phyloP scores from a whole-genome alignment of 441 rosid genomes.

The Aleurites moluccanus region DNA sequence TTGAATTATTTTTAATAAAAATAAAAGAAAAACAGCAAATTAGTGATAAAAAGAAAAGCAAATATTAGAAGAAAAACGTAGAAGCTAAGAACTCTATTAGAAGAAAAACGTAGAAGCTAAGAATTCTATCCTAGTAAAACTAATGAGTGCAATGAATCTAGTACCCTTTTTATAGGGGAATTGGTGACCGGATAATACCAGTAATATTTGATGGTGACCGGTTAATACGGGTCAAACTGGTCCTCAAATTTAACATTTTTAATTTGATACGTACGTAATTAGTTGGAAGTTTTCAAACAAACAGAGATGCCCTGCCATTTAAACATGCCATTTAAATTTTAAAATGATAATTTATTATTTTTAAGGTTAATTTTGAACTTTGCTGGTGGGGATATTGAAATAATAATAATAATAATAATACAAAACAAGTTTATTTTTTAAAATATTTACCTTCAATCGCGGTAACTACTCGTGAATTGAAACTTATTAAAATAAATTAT shows the following conservation, averaged over 20 bases:
- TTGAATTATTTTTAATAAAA: too few species aligned
- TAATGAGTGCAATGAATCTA: not conserved
- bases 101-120: slow-evolving; percentile 1
- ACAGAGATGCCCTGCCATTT: not conserved
- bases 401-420: too few species aligned
- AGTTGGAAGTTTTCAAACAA: slow-evolving; percentile 12
- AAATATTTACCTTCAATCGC: too few species aligned
- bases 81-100: too few species aligned
- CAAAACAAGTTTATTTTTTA: too few species aligned
- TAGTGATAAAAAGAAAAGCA: not conserved
- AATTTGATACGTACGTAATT: not conserved
- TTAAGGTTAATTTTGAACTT: too few species aligned
- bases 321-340: not conserved
- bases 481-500: too few species aligned
- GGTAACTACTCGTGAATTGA: too few species aligned
- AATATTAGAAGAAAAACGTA: too few species aligned
- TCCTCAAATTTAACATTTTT: not conserved
- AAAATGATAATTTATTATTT: slow-evolving; percentile 10
- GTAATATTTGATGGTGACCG: slow-evolving; percentile 20
- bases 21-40: too few species aligned
- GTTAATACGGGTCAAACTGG: slow-evolving; percentile 9
- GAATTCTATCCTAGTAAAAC: not conserved
- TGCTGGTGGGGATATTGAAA: too few species aligned
- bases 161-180: slow-evolving; percentile 6
- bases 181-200: slow-evolving; percentile 19